phyloP scores from a whole-genome alignment of 805 yeast species.

The Saccharomyces mikatae region DNA sequence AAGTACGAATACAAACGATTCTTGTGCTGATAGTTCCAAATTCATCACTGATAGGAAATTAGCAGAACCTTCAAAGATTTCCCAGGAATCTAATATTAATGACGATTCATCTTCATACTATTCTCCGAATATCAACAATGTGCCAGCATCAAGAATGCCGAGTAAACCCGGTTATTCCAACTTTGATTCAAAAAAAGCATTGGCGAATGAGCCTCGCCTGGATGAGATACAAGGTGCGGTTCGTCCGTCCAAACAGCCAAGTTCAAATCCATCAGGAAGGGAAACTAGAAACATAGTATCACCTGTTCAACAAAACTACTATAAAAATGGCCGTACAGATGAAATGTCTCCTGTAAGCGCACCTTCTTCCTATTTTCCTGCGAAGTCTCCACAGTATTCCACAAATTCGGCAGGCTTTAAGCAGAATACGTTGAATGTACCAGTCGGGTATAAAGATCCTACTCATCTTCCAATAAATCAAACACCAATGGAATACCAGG shows the following conservation, averaged over 20 bases:
- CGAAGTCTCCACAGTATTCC: background rate
- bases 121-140: background rate
- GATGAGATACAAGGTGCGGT: background rate
- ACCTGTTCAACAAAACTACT: background rate
- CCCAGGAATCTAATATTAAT: background rate
- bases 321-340: background rate
- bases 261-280: background rate
- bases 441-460: background rate
- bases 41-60: background rate
- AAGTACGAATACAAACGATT: slow-evolving; percentile 2
- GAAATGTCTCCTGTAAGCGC: background rate
- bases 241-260: background rate
- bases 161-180: background rate
- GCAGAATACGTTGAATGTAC: background rate
- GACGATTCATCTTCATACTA: background rate
- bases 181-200: background rate
- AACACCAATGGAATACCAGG: background rate
- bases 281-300: background rate
- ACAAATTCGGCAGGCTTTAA: background rate
- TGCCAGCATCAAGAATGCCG: background rate
- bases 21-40: background rate
- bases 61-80: background rate
- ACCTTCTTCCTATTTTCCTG: background rate
- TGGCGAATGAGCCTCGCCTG: background rate
- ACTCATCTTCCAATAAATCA: background rate